Evolutionary conservation across 2,329 filamentous ascomycete genomes (phyloP).

Genomic region (Incumbomyces lentus): DNA sequence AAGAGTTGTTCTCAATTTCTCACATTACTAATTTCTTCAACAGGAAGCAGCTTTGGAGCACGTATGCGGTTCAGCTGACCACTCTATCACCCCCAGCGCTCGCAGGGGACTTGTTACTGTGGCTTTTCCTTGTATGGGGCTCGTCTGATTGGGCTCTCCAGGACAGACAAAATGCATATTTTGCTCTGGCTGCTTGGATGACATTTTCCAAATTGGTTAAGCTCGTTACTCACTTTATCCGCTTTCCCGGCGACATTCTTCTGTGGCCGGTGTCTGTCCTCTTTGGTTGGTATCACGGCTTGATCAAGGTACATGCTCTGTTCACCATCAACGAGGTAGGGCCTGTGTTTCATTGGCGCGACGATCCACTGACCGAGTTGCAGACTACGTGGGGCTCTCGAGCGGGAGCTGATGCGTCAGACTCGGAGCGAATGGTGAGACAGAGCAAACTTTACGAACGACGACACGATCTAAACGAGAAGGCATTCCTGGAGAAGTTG

Average conservation of each 20-base stretch:
- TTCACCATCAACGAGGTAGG: constrained; percentile 74
- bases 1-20: constrained; percentile 12
- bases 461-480: constrained; percentile 6
- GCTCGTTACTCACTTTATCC: constrained; percentile 73
- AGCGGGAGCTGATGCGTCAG: constrained; percentile 78
- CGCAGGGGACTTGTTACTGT: constrained; percentile 61
- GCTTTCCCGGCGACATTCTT: constrained; percentile 69
- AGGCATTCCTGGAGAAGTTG: constrained; percentile 5
- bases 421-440: constrained; percentile 54
- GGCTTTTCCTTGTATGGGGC: constrained; percentile 59
- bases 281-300: constrained; percentile 86
- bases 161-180: constrained; percentile 46
- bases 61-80: constrained; percentile 84
- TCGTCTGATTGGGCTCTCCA: constrained; percentile 50
- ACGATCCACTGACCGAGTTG: constrained; percentile 18
- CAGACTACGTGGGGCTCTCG: constrained; percentile 95
- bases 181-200: constrained; percentile 61
- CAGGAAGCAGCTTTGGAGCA: constrained; percentile 86
- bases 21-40: constrained; percentile 14
- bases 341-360: constrained; percentile 13
- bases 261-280: constrained; percentile 75
- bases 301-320: constrained; percentile 84
- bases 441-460: constrained; percentile 11
- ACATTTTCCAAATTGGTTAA: constrained; percentile 88
- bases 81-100: constrained; percentile 86